Evolutionary conservation across 106 monocot genomes (phyloP).

Genomic region (Chionographis japonica): DNA sequence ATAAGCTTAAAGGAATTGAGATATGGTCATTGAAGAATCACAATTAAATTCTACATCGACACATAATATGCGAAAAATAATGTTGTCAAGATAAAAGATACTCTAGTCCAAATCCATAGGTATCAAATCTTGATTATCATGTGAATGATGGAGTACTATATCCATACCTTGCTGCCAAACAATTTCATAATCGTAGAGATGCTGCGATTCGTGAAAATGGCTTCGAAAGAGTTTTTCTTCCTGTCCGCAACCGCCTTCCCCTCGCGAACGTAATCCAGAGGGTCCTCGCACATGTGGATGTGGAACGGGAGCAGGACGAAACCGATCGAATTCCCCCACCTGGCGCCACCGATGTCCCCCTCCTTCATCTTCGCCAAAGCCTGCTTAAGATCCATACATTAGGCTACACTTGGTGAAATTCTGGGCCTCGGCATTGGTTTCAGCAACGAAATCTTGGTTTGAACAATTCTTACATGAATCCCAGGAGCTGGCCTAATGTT

Average conservation of each 20-base stretch:
- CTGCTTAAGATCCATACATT: slow-evolving; percentile 10
- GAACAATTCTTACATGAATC: slow-evolving; percentile 24
- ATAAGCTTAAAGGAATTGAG: no score
- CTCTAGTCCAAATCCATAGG: no score
- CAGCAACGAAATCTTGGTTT: no score
- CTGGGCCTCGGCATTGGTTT: no score
- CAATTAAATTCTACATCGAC: no score
- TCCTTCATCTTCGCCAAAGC: slow-evolving; percentile 65
- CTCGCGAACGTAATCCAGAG: slow-evolving; percentile 58
- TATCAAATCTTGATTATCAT: no score
- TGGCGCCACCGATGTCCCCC: slow-evolving; percentile 2
- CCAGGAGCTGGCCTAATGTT: slow-evolving; percentile 48
- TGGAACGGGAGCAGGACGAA: slow-evolving; percentile 47
- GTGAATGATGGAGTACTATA: no score
- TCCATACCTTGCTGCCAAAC: slow-evolving; percentile 63
- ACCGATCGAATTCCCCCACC: slow-evolving; percentile 64
- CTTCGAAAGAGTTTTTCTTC: slow-evolving; percentile 69
- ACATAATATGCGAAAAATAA: no score
- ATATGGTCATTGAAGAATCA: no score
- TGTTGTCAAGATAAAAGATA: no score
- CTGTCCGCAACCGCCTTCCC: slow-evolving; percentile 37
- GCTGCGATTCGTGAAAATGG: slow-evolving; percentile 37
- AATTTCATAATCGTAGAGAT: slow-evolving; percentile 33
- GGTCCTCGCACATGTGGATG: slow-evolving; percentile 34
- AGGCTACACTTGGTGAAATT: no score